Base-by-base conservation (phyloP, 2,329 filamentous ascomycete genomes). In the Xylaria sp. region DNA sequence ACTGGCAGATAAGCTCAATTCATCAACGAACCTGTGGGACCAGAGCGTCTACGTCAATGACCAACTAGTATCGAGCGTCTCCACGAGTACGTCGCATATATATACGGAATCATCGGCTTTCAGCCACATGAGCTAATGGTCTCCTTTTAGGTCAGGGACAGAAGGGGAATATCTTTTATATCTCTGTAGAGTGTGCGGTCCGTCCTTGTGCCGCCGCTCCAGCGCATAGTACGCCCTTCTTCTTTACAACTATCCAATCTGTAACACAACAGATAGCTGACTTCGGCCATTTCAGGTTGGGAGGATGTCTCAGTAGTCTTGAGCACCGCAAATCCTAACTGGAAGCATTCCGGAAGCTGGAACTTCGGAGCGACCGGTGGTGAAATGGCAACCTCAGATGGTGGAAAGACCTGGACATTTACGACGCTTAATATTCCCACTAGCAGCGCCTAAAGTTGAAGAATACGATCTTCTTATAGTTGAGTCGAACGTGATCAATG, bases 311-410 rank as follows among this genome's bases (percentile, higher is more conserved):
- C 65, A 12, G 32, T 66, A 12, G 18, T 57, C 32, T 32, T 66
- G 20, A 63, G 53, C 20, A 28, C 45, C 23, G 18, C 52, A 9
- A 63, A 66, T 28, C 43, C 46, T 30, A 56, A 43, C 18, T 66
- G 60, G 25, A 52, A 66, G 18, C 65, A 39, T 7, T 12, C 6
- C 2, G 52, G 60, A n/a, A 59, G 46, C 28, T 66, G 60, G 65
- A 53, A 62, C n/a, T 63, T 36, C 18, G 59, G 59, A 15, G 65
- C 65, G 18, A 63, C 65, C 25, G 65, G 65, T 13, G 65, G 65
- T 18, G 45, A 66, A 52, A 66, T 66, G 65, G 15, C 53, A 30
- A 63, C 59, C 5, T 4, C 59, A 34, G 65, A 66, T 39, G 59
- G 59, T 1, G 60, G 65, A 10, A 58, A 58, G 52, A 63, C 65